Evolutionary conservation across 352 stramenopile genomes (phyloP).

Genomic region (Phytophthora pisi): DNA sequence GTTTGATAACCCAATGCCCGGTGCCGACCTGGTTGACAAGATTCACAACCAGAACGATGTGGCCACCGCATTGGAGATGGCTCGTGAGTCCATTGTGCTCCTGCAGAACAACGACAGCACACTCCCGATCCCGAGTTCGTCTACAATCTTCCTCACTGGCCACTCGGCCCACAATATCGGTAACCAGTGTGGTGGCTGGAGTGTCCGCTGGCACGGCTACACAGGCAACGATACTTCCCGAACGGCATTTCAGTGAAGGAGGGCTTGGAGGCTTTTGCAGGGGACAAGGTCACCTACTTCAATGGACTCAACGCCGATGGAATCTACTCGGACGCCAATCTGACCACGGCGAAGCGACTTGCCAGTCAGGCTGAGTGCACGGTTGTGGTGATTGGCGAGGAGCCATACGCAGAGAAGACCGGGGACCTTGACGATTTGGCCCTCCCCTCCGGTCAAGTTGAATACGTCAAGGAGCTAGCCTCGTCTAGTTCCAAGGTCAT

Average conservation of each 20-base stretch:
- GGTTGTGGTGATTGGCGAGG: background rate
- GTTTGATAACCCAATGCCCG: background rate
- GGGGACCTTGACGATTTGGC: background rate
- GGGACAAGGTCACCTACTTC: slow-evolving; percentile 37
- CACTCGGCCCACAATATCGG: background rate
- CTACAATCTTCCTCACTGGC: background rate
- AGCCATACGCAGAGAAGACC: background rate
- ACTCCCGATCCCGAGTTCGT: background rate
- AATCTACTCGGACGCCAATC: slow-evolving; percentile 38
- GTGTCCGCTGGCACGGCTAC: background rate
- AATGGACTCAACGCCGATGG: slow-evolving; percentile 51
- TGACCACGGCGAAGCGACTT: slow-evolving; percentile 37
- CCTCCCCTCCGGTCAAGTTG: background rate
- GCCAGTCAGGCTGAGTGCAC: background rate
- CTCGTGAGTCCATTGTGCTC: background rate
- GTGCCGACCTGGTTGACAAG: background rate
- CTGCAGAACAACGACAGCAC: background rate
- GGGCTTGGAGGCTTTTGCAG: slow-evolving; percentile 11
- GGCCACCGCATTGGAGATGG: background rate
- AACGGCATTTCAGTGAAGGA: background rate
- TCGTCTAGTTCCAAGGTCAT: slow-evolving; percentile 55
- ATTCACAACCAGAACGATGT: background rate
- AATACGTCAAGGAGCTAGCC: slow-evolving; percentile 59
- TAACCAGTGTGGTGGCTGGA: background rate
- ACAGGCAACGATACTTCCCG: background rate